phyloP scores from a whole-genome alignment of 805 yeast species.

The Blastobotrys chiropterorum region DNA sequence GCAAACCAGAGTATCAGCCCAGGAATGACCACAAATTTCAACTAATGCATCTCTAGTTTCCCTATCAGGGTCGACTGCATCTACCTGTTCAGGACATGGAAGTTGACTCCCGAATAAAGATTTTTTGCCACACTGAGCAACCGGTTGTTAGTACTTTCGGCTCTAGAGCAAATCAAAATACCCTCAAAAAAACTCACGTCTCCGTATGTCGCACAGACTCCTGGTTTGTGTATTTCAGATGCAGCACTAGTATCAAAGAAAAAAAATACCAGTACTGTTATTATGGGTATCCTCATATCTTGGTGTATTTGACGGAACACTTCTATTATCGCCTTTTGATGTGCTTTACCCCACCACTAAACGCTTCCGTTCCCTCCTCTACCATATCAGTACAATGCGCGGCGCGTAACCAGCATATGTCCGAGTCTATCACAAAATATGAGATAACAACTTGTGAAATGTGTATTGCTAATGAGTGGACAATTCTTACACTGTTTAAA shows the following conservation, averaged over 20 bases:
- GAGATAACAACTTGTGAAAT: too few species aligned
- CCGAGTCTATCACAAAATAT: too few species aligned
- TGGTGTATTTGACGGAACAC: background rate
- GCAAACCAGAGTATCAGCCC: slow-evolving; percentile 52
- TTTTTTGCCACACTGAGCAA: slow-evolving; percentile 62
- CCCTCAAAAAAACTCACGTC: slow-evolving; percentile 16
- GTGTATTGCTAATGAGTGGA: too few species aligned
- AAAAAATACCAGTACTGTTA: background rate
- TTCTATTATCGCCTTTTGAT: background rate
- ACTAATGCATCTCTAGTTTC: slow-evolving; percentile 43
- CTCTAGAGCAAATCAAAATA: background rate
- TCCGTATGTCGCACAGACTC: slow-evolving; percentile 29
- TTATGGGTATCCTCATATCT: background rate
- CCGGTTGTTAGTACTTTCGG: background rate
- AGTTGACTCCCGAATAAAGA: slow-evolving; percentile 70
- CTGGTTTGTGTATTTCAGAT: slow-evolving; percentile 12
- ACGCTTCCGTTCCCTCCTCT: too few species aligned
- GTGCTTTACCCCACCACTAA: background rate
- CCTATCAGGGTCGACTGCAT: slow-evolving; percentile 42
- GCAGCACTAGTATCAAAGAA: background rate
- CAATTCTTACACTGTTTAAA: too few species aligned
- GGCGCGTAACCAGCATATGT: too few species aligned
- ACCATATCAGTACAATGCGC: too few species aligned
- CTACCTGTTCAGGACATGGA: slow-evolving; percentile 64
- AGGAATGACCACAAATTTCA: slow-evolving; percentile 68